Base-by-base conservation (phyloP, 176 grass and related monocot genomes). In the Musa troglodytarum region DNA sequence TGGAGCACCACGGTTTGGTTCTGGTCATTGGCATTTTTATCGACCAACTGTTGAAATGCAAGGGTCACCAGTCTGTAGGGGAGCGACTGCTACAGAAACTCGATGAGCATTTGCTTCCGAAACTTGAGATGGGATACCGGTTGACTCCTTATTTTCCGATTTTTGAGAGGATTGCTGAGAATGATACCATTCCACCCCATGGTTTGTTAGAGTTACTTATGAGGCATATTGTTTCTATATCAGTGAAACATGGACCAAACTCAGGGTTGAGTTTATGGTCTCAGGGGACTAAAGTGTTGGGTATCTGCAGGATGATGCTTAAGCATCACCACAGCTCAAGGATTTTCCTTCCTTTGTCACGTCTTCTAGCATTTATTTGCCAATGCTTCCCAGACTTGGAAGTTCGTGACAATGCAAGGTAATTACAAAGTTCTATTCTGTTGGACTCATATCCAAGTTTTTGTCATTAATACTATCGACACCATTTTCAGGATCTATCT, bases 351-450 rank as follows among this genome's bases (percentile, higher is more conserved):
- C 86, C 94, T 62, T 86, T 98, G 23, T 85, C 84, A 0, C 72
- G 17, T 49, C 81, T 98, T 58, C 90, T 98, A 50, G 78, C 81
- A 50, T 76, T 87, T 75, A 86, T 84, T 54, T 91, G 89, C 52
- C 64, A 93, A 71, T 88, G 76, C 70, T 98, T 91, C 55, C 94
- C 94, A 66, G 90, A 98, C 80, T 83, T 98, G 71, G 94, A 98
- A 83, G 84, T 98, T 72, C 78, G 94, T 63, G 94, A 98, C 78
- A 92, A 87, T 88, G 90, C 94, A 78, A 93, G 94, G 90, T 93
- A 73, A 28, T 65, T 8, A 5, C 14, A 55, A 73, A 17, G 12
- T 43, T 43, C n/a, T 55, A 68, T 10, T 10, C 15, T 25, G 10
- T 28, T 54, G 9, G 22, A 53, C 64, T 56, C 49, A 69, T 79